Percentiles rank a stretch among this genome's conserved stretches.
Conservation (phyloP, 1,284 basidiomycete species). For the Austroboletus novae-zelandiae region DNA sequence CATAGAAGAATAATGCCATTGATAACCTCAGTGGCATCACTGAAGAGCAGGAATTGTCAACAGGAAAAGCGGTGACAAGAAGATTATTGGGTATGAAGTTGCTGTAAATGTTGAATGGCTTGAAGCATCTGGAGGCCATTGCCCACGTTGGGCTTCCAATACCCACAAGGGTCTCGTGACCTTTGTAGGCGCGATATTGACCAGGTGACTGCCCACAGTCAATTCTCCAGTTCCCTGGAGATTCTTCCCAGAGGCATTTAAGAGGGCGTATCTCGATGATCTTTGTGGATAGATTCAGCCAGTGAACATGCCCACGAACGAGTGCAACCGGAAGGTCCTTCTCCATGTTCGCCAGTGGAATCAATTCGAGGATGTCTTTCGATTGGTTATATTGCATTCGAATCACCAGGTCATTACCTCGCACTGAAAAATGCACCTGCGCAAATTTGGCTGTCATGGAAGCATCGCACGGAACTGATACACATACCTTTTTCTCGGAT, state of each 20-base stretch:
- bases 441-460: not conserved
- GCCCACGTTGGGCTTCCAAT: not conserved
- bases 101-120: too few species aligned
- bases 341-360: conserved; percentile 33
- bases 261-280: conserved; percentile 14
- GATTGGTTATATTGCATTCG: conserved; percentile 16
- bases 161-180: not conserved
- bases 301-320: conserved; percentile 35
- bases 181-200: not conserved
- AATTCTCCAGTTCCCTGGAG: not conserved
- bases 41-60: too few species aligned
- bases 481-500: conserved; percentile 16
- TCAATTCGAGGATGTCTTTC: conserved; percentile 29
- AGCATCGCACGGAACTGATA: not conserved
- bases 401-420: not conserved
- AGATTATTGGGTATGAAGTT: too few species aligned
- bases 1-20: not conserved
- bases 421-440: conserved; percentile 34
- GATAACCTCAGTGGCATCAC: not conserved
- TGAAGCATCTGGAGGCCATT: not conserved
- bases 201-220: not conserved
- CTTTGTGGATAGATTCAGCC: conserved; percentile 32
- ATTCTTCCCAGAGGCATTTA: conserved; percentile 20
- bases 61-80: too few species aligned
- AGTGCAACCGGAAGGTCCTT: conserved; percentile 39